These are phyloP conservation scores for Pholiota molesta DNA, from an alignment of 768 basidiomycete genomes.

Conservation along the genomic window DNA sequence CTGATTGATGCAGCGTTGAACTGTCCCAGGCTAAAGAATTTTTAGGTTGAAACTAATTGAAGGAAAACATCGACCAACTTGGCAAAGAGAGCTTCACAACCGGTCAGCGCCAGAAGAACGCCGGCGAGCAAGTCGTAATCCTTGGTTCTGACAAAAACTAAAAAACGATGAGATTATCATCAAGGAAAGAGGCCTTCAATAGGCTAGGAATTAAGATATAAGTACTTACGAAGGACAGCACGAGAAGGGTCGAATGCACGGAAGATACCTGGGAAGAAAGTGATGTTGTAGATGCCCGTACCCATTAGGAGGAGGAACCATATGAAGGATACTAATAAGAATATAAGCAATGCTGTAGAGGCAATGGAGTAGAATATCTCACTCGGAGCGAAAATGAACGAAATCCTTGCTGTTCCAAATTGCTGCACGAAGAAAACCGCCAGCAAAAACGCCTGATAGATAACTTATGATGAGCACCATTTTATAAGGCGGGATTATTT, in stretches of 20 bases:
- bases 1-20: slow-evolving; percentile 66
- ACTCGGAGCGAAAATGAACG: slow-evolving; percentile 59
- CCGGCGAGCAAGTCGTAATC: slow-evolving; percentile 66
- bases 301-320: slow-evolving; percentile 57
- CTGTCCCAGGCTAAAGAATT: slow-evolving; percentile 55
- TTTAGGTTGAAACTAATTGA: not conserved
- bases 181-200: not conserved
- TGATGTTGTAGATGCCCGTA: slow-evolving; percentile 63
- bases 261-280: slow-evolving; percentile 57
- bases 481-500: not conserved
- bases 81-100: slow-evolving; percentile 70
- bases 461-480: not conserved
- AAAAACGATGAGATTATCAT: not conserved
- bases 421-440: slow-evolving; percentile 61
- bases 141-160: slow-evolving; percentile 67
- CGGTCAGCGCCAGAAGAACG: slow-evolving; percentile 68
- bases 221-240: slow-evolving; percentile 56
- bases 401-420: slow-evolving; percentile 59
- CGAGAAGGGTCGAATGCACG: slow-evolving; percentile 70
- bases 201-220: too few relatives aligned
- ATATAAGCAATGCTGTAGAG: not conserved
- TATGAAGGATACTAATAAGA: slow-evolving; percentile 46
- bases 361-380: slow-evolving; percentile 14
- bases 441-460: slow-evolving; percentile 50
- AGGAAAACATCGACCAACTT: slow-evolving; percentile 43